Conservation (phyloP, 2,329 filamentous ascomycete genomes). For the Colletotrichum tropicale region DNA sequence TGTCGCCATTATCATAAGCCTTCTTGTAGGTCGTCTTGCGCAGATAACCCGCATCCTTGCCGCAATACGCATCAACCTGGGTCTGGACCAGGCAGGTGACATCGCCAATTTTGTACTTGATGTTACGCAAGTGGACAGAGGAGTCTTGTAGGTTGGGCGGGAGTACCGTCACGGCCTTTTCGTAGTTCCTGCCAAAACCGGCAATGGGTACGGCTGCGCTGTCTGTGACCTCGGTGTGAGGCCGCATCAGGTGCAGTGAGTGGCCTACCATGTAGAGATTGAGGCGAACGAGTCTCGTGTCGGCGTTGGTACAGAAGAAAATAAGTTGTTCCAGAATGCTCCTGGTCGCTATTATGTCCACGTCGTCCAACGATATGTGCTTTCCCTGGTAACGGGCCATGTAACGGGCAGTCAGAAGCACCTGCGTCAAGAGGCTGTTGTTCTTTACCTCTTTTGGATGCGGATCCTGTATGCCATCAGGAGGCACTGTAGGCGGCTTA, state of each 20-base stretch:
- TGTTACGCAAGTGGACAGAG: background rate
- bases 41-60: background rate
- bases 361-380: slow-evolving; percentile 25
- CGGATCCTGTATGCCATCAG: background rate
- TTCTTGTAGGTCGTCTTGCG: background rate
- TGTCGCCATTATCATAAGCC: background rate
- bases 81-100: background rate
- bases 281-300: background rate
- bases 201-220: background rate
- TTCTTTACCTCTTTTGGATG: background rate
- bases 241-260: background rate
- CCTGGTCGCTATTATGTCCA: slow-evolving; percentile 33
- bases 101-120: background rate
- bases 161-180: background rate
- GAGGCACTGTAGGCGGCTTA: background rate
- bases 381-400: slow-evolving; percentile 23
- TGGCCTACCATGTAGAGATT: background rate
- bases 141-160: background rate
- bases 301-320: background rate
- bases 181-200: background rate
- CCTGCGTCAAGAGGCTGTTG: slow-evolving; percentile 28
- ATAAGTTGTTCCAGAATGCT: background rate
- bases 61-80: background rate
- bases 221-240: background rate
- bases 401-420: slow-evolving; percentile 27